These are phyloP conservation scores for Moelleriella libera DNA, from an alignment of 2,329 filamentous ascomycete genomes.

Conservation along the genomic window DNA sequence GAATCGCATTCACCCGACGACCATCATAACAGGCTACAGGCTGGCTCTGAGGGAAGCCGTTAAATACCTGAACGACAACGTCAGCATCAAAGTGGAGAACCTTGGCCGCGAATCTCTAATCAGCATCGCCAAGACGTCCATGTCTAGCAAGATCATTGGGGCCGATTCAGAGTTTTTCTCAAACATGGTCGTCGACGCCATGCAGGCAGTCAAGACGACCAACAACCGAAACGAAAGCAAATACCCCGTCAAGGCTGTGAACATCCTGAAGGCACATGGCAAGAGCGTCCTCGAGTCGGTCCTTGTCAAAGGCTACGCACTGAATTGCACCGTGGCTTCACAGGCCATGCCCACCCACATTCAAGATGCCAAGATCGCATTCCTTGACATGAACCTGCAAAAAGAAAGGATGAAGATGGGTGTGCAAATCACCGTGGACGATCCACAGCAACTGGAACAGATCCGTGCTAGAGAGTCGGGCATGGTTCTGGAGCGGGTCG, in stretches of 20 bases:
- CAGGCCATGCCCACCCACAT: slow-evolving; percentile 95
- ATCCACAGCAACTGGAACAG: slow-evolving; percentile 93
- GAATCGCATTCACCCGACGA: slow-evolving; percentile 98
- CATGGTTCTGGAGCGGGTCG: slow-evolving; percentile 84
- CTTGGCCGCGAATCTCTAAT: slow-evolving; percentile 81
- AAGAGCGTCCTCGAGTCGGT: slow-evolving; percentile 82
- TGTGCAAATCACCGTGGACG: slow-evolving; percentile 95
- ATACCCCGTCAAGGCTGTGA: slow-evolving; percentile 98
- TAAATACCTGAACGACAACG: slow-evolving; percentile 98
- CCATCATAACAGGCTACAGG: slow-evolving; percentile 96
- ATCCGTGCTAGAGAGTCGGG: slow-evolving; percentile 86
- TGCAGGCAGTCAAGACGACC: slow-evolving; percentile 83
- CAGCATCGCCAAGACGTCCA: slow-evolving; percentile 95
- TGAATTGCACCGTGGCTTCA: slow-evolving; percentile 97
- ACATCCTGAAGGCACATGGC: slow-evolving; percentile 95
- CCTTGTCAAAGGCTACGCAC: slow-evolving; percentile 86
- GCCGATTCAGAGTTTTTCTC: slow-evolving; percentile 93
- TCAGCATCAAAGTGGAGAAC: slow-evolving; percentile 88
- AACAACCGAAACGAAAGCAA: slow-evolving; percentile 86
- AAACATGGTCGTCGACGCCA: slow-evolving; percentile 93
- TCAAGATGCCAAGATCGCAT: slow-evolving; percentile 88
- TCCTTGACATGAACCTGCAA: slow-evolving; percentile 94
- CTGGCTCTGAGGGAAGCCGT: slow-evolving; percentile 90
- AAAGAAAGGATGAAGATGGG: slow-evolving; percentile 99
- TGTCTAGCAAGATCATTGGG: slow-evolving; percentile 99